Evolutionary conservation across 2,329 filamentous ascomycete genomes (phyloP).

Genomic region (Boeremia lycopersici): DNA sequence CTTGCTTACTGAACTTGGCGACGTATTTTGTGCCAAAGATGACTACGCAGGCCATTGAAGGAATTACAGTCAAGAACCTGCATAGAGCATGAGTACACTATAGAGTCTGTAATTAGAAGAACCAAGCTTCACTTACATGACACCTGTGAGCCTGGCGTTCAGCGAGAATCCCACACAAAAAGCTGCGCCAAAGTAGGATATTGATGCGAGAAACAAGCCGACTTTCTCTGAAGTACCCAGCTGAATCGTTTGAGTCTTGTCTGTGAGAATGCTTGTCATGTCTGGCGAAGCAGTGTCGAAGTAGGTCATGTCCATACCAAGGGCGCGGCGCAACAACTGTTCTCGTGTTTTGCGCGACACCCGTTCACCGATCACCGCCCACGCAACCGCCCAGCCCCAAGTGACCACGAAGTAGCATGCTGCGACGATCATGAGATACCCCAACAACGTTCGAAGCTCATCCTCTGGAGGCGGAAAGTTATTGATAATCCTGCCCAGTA

Average conservation of each 20-base stretch:
- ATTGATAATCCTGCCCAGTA: slow-evolving; percentile 58
- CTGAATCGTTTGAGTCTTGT: slow-evolving; percentile 55
- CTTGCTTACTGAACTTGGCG: slow-evolving; percentile 49
- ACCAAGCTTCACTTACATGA: slow-evolving; percentile 37
- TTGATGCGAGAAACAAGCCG: slow-evolving; percentile 54
- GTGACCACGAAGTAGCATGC: slow-evolving; percentile 58
- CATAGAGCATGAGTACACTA: neutral
- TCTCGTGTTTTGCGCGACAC: slow-evolving; percentile 56
- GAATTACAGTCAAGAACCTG: slow-evolving; percentile 54
- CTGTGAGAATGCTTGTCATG: slow-evolving; percentile 54
- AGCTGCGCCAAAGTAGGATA: slow-evolving; percentile 54
- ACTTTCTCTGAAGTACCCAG: slow-evolving; percentile 56
- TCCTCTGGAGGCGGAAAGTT: slow-evolving; percentile 56
- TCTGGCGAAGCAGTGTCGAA: slow-evolving; percentile 58
- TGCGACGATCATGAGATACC: slow-evolving; percentile 53
- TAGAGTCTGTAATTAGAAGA: too few relatives aligned
- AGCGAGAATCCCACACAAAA: slow-evolving; percentile 55
- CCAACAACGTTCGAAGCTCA: slow-evolving; percentile 50
- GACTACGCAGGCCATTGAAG: slow-evolving; percentile 54
- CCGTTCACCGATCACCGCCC: slow-evolving; percentile 57
- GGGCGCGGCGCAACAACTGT: slow-evolving; percentile 53
- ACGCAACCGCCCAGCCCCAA: slow-evolving; percentile 57
- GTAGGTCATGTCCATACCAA: slow-evolving; percentile 60
- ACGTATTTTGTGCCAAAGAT: slow-evolving; percentile 50
- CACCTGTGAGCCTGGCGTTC: slow-evolving; percentile 50